Percentiles rank a stretch among this genome's conserved stretches.
Conservation (phyloP, 202 grass and related monocot species). For the Eragrostis tef region DNA sequence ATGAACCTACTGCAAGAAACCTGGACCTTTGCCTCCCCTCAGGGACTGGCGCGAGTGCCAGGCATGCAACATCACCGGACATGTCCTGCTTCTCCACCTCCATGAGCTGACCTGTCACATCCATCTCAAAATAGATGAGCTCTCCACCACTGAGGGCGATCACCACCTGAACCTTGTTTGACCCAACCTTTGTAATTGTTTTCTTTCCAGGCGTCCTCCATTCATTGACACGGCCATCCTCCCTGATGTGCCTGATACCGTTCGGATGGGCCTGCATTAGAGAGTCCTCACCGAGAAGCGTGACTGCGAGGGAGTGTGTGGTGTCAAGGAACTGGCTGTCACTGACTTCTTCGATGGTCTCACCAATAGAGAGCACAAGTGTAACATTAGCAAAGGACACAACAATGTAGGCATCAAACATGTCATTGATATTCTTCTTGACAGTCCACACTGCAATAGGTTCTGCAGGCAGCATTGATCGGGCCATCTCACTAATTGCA, state of each 20-base stretch:
- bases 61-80: slow-evolving; percentile 92
- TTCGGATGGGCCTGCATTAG: slow-evolving; percentile 98
- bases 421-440: slow-evolving; percentile 94
- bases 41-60: slow-evolving; percentile 86
- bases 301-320: slow-evolving; percentile 84
- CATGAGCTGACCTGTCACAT: slow-evolving; percentile 94
- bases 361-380: slow-evolving; percentile 93
- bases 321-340: slow-evolving; percentile 93
- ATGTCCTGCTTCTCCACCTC: slow-evolving; percentile 98
- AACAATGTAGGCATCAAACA: slow-evolving; percentile 98
- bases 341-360: slow-evolving; percentile 96
- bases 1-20: slow-evolving; percentile 96
- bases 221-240: slow-evolving; percentile 96
- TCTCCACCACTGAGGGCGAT: slow-evolving; percentile 94
- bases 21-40: slow-evolving; percentile 88
- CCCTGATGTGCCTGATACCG: slow-evolving; percentile 93
- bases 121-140: slow-evolving; percentile 98
- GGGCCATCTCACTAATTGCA: slow-evolving; percentile 94
- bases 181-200: slow-evolving; percentile 93
- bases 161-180: slow-evolving; percentile 85
- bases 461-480: slow-evolving; percentile 82
- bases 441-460: slow-evolving; percentile 97
- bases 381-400: slow-evolving; percentile 94
- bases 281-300: slow-evolving; percentile 89
- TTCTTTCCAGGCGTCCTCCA: slow-evolving; percentile 97